Percentiles rank a stretch among this genome's conserved stretches.
phyloP scores from a whole-genome alignment of 768 basidiomycete genomes.

The Serendipita sp. region DNA sequence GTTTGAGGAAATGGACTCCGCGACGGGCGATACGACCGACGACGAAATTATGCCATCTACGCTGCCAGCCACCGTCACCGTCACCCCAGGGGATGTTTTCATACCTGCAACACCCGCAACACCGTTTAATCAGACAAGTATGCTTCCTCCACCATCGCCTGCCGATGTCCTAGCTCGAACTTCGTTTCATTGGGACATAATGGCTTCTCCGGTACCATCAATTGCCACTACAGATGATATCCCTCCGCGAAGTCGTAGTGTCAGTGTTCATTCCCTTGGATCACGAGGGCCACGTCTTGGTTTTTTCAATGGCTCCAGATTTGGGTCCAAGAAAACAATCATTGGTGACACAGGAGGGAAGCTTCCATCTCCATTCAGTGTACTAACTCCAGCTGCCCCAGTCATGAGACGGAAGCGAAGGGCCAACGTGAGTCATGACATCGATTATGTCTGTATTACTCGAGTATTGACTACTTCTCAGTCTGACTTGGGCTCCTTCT shows the following conservation, averaged over 20 bases:
- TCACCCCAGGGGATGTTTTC: not conserved
- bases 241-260: not conserved
- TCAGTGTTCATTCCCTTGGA: not conserved
- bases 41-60: conserved; percentile 1
- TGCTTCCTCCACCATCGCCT: not conserved
- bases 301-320: not conserved
- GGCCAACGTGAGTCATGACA: conserved; percentile 1
- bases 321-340: not conserved
- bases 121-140: not conserved
- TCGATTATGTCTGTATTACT: not conserved
- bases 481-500: not conserved
- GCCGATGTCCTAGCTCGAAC: not conserved
- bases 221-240: not conserved
- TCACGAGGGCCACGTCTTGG: not conserved
- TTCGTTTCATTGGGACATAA: not conserved
- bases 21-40: not conserved
- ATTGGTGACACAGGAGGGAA: conserved; percentile 1
- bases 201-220: not conserved
- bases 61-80: not conserved
- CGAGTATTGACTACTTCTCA: not conserved
- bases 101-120: not conserved
- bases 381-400: not conserved
- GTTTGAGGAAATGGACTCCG: not conserved
- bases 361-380: conserved; percentile 1
- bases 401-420: not conserved